Evolutionary conservation across 495 filamentous ascomycete species (phyloP), one percentile per base, ranked within the genome.

Genomic region (Pyronema omphalodes): DNA sequence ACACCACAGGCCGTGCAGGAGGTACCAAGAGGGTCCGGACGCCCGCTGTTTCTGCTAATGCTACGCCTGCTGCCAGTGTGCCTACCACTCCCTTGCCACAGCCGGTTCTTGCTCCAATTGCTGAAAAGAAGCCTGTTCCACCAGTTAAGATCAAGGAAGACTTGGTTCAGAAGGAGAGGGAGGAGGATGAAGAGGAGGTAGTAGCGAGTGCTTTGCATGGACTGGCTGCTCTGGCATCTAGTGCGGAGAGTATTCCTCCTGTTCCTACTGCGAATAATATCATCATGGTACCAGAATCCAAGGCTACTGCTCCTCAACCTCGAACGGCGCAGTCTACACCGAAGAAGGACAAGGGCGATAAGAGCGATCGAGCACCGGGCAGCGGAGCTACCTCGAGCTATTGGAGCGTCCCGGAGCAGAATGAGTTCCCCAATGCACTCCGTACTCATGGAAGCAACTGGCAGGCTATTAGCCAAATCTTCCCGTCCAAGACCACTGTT

Each of bases 371-470:
- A 5, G 39, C 50, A 60, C 67, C 48, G 18, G 29, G 19, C 29
- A 43, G 12, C 12, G 36, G 35, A 8, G 50, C 50, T 52, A 79
- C 86, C 6, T 93, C 86, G 1, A 95, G 91, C 64, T 98, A 98
- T 67, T 98, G 91, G 91, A 95, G 89, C 57, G 91, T 96, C 23
- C 81, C 84, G 1, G 91, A 98, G 66, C 76, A 82, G 34, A 79
- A 71, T 18, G 86, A 95, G 64, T 96, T 98, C 63, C 79, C 80
- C 0, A 74, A 72, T 23, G 69, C 88, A 50, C 71, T 96, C 43
- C 77, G 71, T 45, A 77, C 89, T 53, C 96, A 85, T 72, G 91
- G 91, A 48, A 87, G 84, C 3, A 84, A 96, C 67, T 98, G 86
- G 74, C 72, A 73, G 52, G 76, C 77, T 6, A 94, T 98, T 65